Conservation (phyloP, 1,284 basidiomycete species). For the Cryptococcus jaspeensis region DNA sequence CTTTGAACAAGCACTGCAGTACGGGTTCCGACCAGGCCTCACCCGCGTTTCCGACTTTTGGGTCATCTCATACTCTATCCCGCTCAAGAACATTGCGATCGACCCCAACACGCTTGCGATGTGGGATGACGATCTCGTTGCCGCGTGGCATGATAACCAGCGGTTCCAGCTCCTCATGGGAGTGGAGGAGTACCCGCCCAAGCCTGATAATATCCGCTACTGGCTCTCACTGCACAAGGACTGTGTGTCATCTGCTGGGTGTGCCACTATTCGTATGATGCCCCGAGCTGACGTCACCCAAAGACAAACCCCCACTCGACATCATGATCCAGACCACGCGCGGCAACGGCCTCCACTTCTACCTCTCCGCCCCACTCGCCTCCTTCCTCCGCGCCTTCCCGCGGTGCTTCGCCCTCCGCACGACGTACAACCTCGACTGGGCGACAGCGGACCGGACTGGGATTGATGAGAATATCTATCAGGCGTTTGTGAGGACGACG, state of each 20-base stretch:
- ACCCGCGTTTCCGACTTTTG: conserved; percentile 26
- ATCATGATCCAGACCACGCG: conserved; percentile 9
- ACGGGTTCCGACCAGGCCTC: conserved; percentile 27
- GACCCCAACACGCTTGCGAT: conserved; percentile 29
- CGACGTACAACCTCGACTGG: conserved; percentile 18
- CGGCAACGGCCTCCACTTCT: conserved; percentile 18
- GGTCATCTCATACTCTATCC: conserved; percentile 31
- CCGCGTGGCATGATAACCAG: conserved; percentile 23
- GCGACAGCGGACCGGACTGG: conserved; percentile 18
- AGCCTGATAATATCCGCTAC: conserved; percentile 16
- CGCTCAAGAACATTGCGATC: conserved; percentile 23
- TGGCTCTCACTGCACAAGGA: conserved; percentile 17
- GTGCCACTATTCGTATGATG: background rate
- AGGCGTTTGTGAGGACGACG: background rate
- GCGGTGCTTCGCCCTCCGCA: conserved; percentile 20
- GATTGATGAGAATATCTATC: conserved; percentile 16
- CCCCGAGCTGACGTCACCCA: background rate
- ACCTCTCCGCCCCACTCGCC: conserved; percentile 16
- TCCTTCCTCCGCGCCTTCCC: conserved; percentile 21
- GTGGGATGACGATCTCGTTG: conserved; percentile 31
- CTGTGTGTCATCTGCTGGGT: conserved; percentile 19
- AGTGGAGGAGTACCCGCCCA: conserved; percentile 18
- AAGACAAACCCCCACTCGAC: conserved; percentile 23
- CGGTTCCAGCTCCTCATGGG: conserved; percentile 22
- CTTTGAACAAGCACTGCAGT: conserved; percentile 20